Evolutionary conservation across 2,329 filamentous ascomycete species (phyloP).

Genomic region (Tetracladium maxilliforme): DNA sequence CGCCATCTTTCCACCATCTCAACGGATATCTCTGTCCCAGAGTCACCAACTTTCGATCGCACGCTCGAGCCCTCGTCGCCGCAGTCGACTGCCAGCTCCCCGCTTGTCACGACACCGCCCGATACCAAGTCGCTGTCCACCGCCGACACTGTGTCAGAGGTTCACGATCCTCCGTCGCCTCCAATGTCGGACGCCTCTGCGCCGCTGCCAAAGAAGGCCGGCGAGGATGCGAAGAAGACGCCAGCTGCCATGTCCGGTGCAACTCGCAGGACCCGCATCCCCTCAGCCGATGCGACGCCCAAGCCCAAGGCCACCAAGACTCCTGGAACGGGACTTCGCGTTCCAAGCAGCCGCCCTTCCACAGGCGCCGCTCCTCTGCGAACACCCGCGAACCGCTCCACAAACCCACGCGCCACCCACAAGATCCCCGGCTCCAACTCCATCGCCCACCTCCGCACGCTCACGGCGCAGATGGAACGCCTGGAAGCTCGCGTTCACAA

Average conservation of each 20-base stretch:
- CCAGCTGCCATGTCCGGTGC: constrained; percentile 12
- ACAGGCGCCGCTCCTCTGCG: too few species aligned
- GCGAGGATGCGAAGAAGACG: not conserved
- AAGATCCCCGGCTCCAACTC: constrained; percentile 47
- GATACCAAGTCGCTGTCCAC: constrained; percentile 49
- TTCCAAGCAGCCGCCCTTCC: too few species aligned
- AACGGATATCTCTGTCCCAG: constrained; percentile 46
- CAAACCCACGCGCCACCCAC: constrained; percentile 25
- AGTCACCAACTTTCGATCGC: constrained; percentile 56
- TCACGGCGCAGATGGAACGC: constrained; percentile 94
- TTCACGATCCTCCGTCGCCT: constrained; percentile 80
- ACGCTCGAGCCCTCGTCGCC: too few species aligned
- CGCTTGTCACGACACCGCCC: constrained; percentile 78
- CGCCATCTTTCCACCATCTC: constrained; percentile 44
- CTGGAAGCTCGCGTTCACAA: constrained; percentile 88
- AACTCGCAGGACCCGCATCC: constrained; percentile 33
- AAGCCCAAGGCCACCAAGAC: constrained; percentile 34
- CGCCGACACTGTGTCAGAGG: constrained; percentile 42
- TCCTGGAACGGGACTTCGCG: too few species aligned
- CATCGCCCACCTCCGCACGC: constrained; percentile 78
- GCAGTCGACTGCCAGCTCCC: constrained; percentile 78
- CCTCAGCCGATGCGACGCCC: constrained; percentile 35
- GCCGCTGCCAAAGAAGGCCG: constrained; percentile 4
- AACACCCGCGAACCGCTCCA: too few species aligned
- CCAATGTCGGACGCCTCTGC: constrained; percentile 75